Conservation (phyloP, 1,139 yeast genomes). For the Taphrina flavorubra region DNA sequence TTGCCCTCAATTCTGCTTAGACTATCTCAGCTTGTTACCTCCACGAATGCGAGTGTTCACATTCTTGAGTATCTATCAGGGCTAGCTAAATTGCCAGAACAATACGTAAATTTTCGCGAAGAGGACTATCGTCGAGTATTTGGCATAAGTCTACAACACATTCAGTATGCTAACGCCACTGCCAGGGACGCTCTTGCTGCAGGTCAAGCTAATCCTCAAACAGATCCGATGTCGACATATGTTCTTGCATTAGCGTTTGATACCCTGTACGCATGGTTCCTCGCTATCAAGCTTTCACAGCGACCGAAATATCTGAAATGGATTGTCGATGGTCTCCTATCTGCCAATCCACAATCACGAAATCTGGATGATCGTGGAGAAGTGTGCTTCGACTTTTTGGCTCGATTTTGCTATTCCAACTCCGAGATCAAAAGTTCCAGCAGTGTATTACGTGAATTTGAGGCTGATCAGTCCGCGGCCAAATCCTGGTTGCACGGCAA, state of each 20-base stretch:
- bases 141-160: slow-evolving; percentile 80
- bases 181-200: slow-evolving; percentile 51
- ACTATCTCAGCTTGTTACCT: slow-evolving; percentile 75
- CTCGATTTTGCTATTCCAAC: slow-evolving; percentile 71
- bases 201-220: slow-evolving; percentile 53
- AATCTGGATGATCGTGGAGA: slow-evolving; percentile 61
- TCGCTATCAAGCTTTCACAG: slow-evolving; percentile 66
- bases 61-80: slow-evolving; percentile 76
- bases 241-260: slow-evolving; percentile 68
- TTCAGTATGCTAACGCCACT: slow-evolving; percentile 69
- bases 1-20: slow-evolving; percentile 69
- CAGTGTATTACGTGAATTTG: slow-evolving; percentile 48
- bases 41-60: slow-evolving; percentile 71
- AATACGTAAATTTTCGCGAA: slow-evolving; percentile 72
- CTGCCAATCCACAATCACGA: slow-evolving; percentile 55
- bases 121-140: slow-evolving; percentile 82
- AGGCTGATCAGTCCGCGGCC: slow-evolving; percentile 49
- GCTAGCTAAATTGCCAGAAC: slow-evolving; percentile 67
- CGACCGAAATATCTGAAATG: slow-evolving; percentile 67
- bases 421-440: slow-evolving; percentile 54
- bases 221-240: slow-evolving; percentile 60
- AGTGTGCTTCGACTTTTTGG: slow-evolving; percentile 71
- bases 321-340: slow-evolving; percentile 63
- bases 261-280: slow-evolving; percentile 75
- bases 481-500: slow-evolving; percentile 70